phyloP scores from a whole-genome alignment of 176 grass and related monocot species.

The Paspalum notatum region DNA sequence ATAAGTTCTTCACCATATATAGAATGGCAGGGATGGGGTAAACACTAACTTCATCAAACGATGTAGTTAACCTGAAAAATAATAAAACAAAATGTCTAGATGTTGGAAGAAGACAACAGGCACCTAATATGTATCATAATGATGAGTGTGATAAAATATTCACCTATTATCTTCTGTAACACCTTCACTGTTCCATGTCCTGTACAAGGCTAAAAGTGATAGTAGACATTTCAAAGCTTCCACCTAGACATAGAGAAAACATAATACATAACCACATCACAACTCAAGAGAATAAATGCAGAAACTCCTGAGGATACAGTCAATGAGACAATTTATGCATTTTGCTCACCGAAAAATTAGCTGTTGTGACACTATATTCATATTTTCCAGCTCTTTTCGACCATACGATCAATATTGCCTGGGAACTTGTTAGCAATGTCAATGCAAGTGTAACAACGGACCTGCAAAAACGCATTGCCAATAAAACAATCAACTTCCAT shows the following conservation, averaged over 20 bases:
- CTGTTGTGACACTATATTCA: constrained; percentile 95
- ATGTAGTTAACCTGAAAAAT: constrained; percentile 74
- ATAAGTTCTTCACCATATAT: constrained; percentile 89
- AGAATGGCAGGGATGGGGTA: constrained; percentile 86
- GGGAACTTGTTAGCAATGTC: constrained; percentile 92
- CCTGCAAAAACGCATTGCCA: constrained; percentile 43
- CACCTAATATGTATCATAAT: constrained; percentile 10
- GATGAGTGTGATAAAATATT: not conserved
- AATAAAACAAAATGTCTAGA: not conserved
- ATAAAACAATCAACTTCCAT: constrained; percentile 22
- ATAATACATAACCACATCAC: constrained; percentile 19
- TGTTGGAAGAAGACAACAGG: constrained; percentile 4
- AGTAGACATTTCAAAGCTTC: constrained; percentile 82
- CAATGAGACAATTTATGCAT: constrained; percentile 15
- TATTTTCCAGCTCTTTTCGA: constrained; percentile 88
- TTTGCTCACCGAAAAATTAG: constrained; percentile 86
- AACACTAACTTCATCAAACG: constrained; percentile 83
- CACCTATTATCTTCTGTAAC: constrained; percentile 89
- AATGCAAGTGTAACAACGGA: constrained; percentile 78
- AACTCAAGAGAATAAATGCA: not conserved
- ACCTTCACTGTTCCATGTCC: constrained; percentile 83
- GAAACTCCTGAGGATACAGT: not conserved
- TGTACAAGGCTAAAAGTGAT: constrained; percentile 65
- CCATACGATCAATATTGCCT: constrained; percentile 95
- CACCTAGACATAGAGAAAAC: constrained; percentile 61